A percentile compares a stretch with the other conserved stretches of the same genome.
Conservation (phyloP, 345 rosid species). For the Populus pruinosa region DNA sequence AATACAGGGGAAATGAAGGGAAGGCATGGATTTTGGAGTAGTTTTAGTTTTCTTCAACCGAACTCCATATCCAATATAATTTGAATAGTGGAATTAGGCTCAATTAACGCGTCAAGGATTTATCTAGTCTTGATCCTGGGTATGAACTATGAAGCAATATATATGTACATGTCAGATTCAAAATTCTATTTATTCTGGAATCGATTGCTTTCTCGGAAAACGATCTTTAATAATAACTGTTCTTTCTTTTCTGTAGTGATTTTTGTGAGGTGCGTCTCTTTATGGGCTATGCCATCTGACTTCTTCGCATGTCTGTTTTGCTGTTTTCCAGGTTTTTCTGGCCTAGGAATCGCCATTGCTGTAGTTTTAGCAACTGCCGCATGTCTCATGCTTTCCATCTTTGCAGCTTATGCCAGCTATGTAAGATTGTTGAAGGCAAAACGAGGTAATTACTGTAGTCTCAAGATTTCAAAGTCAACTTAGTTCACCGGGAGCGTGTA, state of each 20-base stretch:
- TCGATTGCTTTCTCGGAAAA: too few species aligned
- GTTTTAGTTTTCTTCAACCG: too few species aligned
- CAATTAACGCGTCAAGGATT: too few species aligned
- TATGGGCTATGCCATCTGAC: not conserved
- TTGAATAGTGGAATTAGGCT: too few species aligned
- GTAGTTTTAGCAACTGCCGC: slow-evolving; percentile 34
- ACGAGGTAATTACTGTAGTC: slow-evolving; percentile 30
- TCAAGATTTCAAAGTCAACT: not conserved
- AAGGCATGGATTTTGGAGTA: too few species aligned
- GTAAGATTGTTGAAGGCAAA: slow-evolving; percentile 24
- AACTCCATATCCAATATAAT: too few species aligned
- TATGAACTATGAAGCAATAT: too few species aligned
- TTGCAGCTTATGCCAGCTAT: slow-evolving; percentile 29
- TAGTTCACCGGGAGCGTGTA: too few species aligned
- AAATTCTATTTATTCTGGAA: too few species aligned
- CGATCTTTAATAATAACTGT: not conserved
- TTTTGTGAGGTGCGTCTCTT: not conserved
- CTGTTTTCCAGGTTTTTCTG: slow-evolving; percentile 22
- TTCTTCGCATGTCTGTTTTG: not conserved
- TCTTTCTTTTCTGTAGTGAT: not conserved
- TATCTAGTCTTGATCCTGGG: too few species aligned
- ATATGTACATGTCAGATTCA: too few species aligned
- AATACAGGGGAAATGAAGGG: too few species aligned
- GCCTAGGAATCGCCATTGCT: slow-evolving; percentile 23
- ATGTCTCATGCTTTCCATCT: slow-evolving; percentile 29